Evolutionary conservation across 2,329 filamentous ascomycete species (phyloP), one percentile per base, ranked within the genome.

Genomic region (Neopestalotiopsis sp.): DNA sequence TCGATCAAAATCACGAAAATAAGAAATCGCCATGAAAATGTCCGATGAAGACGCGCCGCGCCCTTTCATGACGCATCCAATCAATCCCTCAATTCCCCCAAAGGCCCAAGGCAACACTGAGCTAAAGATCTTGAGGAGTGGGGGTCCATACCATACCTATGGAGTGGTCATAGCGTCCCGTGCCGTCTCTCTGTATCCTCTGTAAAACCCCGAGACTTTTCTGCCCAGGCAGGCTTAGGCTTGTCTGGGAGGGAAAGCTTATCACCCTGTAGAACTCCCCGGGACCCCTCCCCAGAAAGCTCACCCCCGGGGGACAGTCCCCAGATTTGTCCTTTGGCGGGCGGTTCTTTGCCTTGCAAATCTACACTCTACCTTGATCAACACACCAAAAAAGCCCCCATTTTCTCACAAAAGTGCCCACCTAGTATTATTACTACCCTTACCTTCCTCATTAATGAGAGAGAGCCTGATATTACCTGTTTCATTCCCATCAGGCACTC

Each of bases 221-320:
- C 45, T 53, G 45, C 45, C 45, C 45, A 53, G 45, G 45, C 45
- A 53, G 45, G 45, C 45, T 53, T 53, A 53, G 45, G n/a, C 17
- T n/a, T 53, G 17, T 53, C n/a, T n/a, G n/a, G 45, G 9, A 20
- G 14, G 14, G n/a, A 53, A 53, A 53, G 45, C 45, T 53, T 20
- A 20, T 20, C 5, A 5, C 42, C 45, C 45, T 53, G 45, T 53
- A 53, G 45, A 45, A 17, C 14, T n/a, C 42, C 42, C 42, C 42
- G 4, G 3, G 42, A 17, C 14, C 42, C 42, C 42, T 5, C n/a
- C 34, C 2, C 6, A 7, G 34, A 38, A 38, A 38, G 10, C 34
- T 10, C 34, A 6, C 5, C 34, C 34, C 34, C 6, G 5, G 34
- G 34, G 34, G 34, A 10, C 45, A 20, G n/a, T 17, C n/a, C 45